phyloP scores from a whole-genome alignment of 139 green algal species.

The Axilococcus clingmanii region DNA sequence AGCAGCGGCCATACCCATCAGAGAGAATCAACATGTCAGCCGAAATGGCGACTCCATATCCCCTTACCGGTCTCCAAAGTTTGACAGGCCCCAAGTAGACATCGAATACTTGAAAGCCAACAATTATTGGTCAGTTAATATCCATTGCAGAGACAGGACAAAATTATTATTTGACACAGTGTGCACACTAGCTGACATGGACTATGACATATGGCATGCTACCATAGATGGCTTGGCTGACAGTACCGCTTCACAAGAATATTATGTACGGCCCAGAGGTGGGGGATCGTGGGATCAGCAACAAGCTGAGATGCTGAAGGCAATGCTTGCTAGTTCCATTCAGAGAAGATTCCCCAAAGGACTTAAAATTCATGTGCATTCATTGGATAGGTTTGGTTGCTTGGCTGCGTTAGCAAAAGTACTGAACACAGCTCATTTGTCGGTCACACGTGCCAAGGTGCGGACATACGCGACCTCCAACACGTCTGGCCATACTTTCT shows the following conservation, averaged over 20 bases:
- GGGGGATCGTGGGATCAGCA: constrained; percentile 25
- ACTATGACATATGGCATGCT: constrained; percentile 89
- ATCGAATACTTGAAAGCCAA: constrained; percentile 50
- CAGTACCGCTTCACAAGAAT: constrained; percentile 56
- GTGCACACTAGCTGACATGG: constrained; percentile 85
- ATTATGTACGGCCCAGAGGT: constrained; percentile 28
- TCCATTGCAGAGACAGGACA: constrained; percentile 76
- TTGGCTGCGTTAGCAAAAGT: constrained; percentile 30
- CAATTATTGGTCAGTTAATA: constrained; percentile 78
- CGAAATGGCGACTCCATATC: not conserved
- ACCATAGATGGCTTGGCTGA: constrained; percentile 63
- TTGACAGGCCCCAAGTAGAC: constrained; percentile 39
- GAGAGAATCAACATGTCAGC: not conserved
- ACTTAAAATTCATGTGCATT: constrained; percentile 58
- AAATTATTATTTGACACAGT: constrained; percentile 78
- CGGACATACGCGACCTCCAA: constrained; percentile 33
- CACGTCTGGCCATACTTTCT: constrained; percentile 44
- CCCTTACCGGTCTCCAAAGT: constrained; percentile 30
- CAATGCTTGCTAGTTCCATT: constrained; percentile 66
- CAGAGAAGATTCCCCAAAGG: constrained; percentile 38
- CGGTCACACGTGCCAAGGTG: constrained; percentile 48
- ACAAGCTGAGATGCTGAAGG: constrained; percentile 48
- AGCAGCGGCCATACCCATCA: not conserved
- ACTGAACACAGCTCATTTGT: constrained; percentile 24
- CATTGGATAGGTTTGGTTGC: constrained; percentile 37